These are phyloP conservation scores for Verticillium longisporum DNA, from an alignment of 2,329 filamentous ascomycete genomes.

Conservation along the genomic window DNA sequence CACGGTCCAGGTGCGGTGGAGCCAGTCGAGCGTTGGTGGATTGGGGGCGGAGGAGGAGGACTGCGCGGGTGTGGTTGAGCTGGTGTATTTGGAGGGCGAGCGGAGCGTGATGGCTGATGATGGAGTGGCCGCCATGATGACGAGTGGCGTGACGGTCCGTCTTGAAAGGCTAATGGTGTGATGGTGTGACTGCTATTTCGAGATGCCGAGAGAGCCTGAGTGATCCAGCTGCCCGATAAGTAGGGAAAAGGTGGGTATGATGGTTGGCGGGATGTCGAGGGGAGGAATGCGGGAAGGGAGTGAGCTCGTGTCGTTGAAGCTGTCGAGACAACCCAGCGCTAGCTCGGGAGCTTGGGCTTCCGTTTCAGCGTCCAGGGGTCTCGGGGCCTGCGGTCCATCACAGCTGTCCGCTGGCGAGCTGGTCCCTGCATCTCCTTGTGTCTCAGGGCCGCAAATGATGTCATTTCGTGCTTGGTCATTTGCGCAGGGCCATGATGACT, in stretches of 20 bases:
- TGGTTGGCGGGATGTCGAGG: background rate
- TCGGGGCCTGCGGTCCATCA: background rate
- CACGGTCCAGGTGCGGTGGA: constrained; percentile 63
- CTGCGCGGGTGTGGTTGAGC: background rate
- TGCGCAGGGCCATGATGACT: too few relatives aligned
- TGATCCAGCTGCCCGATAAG: too few relatives aligned
- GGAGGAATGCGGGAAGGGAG: background rate
- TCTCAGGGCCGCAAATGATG: background rate
- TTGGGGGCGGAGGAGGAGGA: constrained; percentile 15
- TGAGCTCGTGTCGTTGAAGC: background rate
- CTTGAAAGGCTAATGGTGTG: too few relatives aligned
- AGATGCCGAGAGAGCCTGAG: background rate
- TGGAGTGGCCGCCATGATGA: constrained; percentile 8
- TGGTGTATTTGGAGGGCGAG: constrained; percentile 42
- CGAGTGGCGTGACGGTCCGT: background rate
- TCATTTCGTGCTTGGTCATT: background rate
- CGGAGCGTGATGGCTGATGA: constrained; percentile 7
- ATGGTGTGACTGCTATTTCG: background rate
- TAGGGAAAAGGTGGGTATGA: background rate
- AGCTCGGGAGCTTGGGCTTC: background rate
- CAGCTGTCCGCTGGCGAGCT: background rate
- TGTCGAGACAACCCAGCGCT: background rate
- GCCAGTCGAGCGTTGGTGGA: constrained; percentile 49
- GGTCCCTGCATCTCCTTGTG: background rate
- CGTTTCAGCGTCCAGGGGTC: background rate